phyloP scores from a whole-genome alignment of 306 rosid species.

The Begonia peltatifolia region DNA sequence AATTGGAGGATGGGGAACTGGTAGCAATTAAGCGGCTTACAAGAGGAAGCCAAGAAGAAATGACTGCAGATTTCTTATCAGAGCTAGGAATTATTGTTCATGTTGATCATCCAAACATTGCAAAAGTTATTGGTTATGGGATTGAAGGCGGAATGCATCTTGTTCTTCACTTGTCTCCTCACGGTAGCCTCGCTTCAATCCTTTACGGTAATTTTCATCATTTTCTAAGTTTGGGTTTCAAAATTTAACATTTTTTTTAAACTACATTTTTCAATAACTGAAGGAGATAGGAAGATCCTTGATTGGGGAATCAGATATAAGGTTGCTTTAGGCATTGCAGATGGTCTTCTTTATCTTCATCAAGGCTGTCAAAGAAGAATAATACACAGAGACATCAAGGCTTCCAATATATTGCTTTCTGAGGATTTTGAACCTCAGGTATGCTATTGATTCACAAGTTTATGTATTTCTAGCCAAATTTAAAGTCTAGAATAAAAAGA shows the following conservation, averaged over 20 bases:
- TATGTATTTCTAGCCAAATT: too few species aligned
- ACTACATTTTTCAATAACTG: constrained; percentile 7
- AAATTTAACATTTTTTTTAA: constrained; percentile 1
- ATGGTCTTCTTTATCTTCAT: constrained; percentile 81
- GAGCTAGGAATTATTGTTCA: constrained; percentile 96
- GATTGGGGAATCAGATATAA: constrained; percentile 64
- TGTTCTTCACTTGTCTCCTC: constrained; percentile 89
- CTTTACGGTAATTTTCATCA: constrained; percentile 55
- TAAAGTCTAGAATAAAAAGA: too few species aligned
- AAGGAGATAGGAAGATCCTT: constrained; percentile 75
- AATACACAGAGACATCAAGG: constrained; percentile 92
- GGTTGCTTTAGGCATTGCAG: constrained; percentile 73
- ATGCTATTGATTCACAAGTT: constrained; percentile 1
- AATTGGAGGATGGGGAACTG: constrained; percentile 57
- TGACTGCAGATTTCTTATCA: constrained; percentile 92
- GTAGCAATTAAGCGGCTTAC: constrained; percentile 71
- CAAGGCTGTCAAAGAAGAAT: constrained; percentile 92
- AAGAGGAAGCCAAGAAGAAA: constrained; percentile 78
- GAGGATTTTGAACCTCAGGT: constrained; percentile 97
- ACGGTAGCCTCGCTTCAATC: constrained; percentile 74
- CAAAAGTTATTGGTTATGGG: constrained; percentile 86
- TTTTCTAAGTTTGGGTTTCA: constrained; percentile 4
- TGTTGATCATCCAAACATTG: constrained; percentile 89
- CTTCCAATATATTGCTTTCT: constrained; percentile 77
- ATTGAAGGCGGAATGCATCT: constrained; percentile 99